These are phyloP conservation scores for Areca catechu DNA, from an alignment of 176 grass and related monocot species.

Conservation along the genomic window DNA sequence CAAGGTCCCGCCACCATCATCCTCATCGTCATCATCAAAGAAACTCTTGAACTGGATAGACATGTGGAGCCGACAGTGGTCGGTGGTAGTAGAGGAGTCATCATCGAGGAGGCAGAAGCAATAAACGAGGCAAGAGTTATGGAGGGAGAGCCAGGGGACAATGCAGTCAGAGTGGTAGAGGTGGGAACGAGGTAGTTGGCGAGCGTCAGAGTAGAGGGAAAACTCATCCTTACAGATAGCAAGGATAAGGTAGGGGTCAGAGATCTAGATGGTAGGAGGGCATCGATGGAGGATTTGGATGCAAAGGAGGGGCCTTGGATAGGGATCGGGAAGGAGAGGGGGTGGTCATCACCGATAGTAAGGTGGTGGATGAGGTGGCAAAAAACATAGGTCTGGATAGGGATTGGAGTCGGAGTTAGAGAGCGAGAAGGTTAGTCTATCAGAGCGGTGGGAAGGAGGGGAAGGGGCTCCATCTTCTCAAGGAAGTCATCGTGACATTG, in stretches of 20 bases:
- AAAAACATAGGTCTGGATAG: constrained; percentile 20
- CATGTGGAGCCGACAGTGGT: constrained; percentile 24
- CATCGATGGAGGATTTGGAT: constrained; percentile 36
- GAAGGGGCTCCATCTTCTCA: constrained; percentile 27
- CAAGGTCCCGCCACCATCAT: background rate
- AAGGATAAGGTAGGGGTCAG: constrained; percentile 31
- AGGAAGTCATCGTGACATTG: constrained; percentile 44
- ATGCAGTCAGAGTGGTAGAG: constrained; percentile 76
- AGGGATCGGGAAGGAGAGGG: background rate
- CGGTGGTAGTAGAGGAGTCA: constrained; percentile 1
- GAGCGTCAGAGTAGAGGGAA: constrained; percentile 22
- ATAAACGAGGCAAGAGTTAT: constrained; percentile 88
- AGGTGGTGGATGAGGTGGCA: constrained; percentile 27
- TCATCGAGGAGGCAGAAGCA: constrained; percentile 40
- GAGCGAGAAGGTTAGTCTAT: constrained; percentile 25
- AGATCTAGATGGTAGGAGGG: constrained; percentile 51
- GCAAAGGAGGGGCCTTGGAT: constrained; percentile 32
- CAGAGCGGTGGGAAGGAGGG: constrained; percentile 14
- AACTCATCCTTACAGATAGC: constrained; percentile 89
- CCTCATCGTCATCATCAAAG: constrained; percentile 17
- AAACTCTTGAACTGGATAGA: constrained; percentile 19
- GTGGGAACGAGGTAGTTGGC: constrained; percentile 70
- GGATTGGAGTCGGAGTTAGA: constrained; percentile 7
- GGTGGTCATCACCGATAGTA: constrained; percentile 12
- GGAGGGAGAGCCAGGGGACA: constrained; percentile 62